A percentile compares a stretch with the other conserved stretches of the same genome.
These are phyloP conservation scores for Phytophthora colocasiae DNA, from an alignment of 352 stramenopile species.

Conservation along the genomic window DNA sequence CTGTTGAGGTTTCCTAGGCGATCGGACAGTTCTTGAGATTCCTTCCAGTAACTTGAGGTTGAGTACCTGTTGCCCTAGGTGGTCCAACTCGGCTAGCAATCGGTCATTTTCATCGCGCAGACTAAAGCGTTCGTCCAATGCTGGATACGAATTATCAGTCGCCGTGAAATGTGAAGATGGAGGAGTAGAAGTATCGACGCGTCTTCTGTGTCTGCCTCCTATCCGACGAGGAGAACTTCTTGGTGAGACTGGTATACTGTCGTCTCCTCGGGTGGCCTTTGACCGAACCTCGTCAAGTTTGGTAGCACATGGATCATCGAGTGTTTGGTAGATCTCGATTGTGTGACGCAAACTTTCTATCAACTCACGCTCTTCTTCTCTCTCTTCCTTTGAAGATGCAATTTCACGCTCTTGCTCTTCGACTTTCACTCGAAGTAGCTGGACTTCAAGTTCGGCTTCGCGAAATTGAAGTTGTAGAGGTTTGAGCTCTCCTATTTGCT, in stretches of 20 bases:
- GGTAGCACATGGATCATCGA: constrained; percentile 50
- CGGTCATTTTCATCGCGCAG: constrained; percentile 63
- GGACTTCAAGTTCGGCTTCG: constrained; percentile 42
- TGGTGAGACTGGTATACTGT: constrained; percentile 24
- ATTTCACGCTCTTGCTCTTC: constrained; percentile 43
- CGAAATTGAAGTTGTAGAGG: constrained; percentile 47
- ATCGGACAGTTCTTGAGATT: constrained; percentile 25
- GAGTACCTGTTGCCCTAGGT: constrained; percentile 55
- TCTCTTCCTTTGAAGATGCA: constrained; percentile 34
- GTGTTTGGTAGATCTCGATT: constrained; percentile 65
- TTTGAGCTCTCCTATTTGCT: constrained; percentile 61
- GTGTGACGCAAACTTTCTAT: constrained; percentile 71
- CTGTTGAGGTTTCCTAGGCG: constrained; percentile 19
- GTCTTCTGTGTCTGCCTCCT: constrained; percentile 24
- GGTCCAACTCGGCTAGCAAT: constrained; percentile 47
- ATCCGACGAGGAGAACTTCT: constrained; percentile 29
- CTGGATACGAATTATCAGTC: constrained; percentile 23
- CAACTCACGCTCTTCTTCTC: constrained; percentile 55
- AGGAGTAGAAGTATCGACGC: constrained; percentile 27
- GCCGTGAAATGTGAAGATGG: constrained; percentile 1
- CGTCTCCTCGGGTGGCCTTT: constrained; percentile 15
- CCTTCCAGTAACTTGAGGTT: constrained; percentile 45
- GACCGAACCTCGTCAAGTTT: constrained; percentile 29
- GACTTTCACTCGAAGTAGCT: constrained; percentile 35
- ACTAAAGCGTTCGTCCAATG: constrained; percentile 43